These are phyloP conservation scores for Linum tenue DNA, from an alignment of 345 rosid genomes.

Conservation along the genomic window DNA sequence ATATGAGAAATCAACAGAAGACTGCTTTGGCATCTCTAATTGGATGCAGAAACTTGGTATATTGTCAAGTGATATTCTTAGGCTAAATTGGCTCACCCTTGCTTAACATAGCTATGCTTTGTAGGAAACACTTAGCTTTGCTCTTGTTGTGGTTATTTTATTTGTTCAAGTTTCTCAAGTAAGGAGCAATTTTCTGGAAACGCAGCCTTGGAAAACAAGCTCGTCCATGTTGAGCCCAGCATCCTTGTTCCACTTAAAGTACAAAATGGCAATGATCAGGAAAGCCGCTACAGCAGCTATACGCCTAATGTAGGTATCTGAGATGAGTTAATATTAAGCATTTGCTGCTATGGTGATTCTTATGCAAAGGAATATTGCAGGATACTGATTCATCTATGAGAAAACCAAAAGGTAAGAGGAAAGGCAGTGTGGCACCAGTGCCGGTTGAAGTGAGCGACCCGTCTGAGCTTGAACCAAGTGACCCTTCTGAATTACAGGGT, in stretches of 20 bases:
- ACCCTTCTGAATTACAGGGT: constrained; percentile 59
- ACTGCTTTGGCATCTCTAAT: not conserved
- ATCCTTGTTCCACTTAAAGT: constrained; percentile 30
- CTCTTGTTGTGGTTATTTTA: constrained; percentile 49
- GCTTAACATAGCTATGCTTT: constrained; percentile 1
- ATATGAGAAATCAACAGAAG: not conserved
- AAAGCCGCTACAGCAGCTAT: constrained; percentile 30
- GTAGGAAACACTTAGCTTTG: constrained; percentile 22
- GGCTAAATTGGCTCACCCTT: not conserved
- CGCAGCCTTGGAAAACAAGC: constrained; percentile 40
- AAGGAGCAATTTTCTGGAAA: constrained; percentile 38
- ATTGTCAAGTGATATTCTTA: not conserved
- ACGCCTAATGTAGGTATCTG: constrained; percentile 39
- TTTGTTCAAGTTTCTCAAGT: constrained; percentile 66
- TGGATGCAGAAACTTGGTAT: not conserved
- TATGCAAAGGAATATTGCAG: constrained; percentile 39
- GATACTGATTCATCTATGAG: constrained; percentile 45
- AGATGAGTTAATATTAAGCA: constrained; percentile 15
- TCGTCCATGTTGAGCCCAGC: constrained; percentile 31
- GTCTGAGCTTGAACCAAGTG: not conserved
- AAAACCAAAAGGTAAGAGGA: constrained; percentile 69
- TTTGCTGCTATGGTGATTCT: constrained; percentile 15
- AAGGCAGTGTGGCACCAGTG: constrained; percentile 31
- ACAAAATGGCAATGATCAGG: constrained; percentile 32
- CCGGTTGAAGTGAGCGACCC: constrained; percentile 31